Base-by-base conservation (phyloP, 169 alveolate species). In the Cryptosporidium viatorum region DNA sequence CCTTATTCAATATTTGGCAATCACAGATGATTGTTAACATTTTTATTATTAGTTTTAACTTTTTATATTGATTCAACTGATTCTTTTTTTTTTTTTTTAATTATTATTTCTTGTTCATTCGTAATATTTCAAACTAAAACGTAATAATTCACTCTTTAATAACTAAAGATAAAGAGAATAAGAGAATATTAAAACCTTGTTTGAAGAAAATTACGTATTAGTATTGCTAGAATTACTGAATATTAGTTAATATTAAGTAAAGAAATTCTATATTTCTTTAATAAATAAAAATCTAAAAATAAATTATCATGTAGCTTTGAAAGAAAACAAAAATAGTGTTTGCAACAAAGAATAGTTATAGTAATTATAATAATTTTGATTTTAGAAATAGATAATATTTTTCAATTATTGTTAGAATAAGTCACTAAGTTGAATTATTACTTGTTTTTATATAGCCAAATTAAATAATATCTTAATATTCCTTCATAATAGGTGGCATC, bases 401-500 rank as follows among this genome's bases (percentile, higher is more conserved):
- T 26, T 55, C 37, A 55, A 23, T 37, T 55, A 3, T 21, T 55
- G 21, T 55, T 26, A 26, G 16, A 26, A 55, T n/a, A n/a, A 23
- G 16, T 23, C 21, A 26, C 7, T 9, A 8, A n/a, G 67, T 12
- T 23, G 35, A 55, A n/a, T 55, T n/a, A 55, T 23, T n/a, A 3
- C 37, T 23, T 55, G 1, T 55, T n/a, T 10, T 26, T 4, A 55
- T 26, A n/a, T 23, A 55, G 7, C 67, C 35, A n/a, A 55, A 37
- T 48, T 45, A 48, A 48, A 16, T 43, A 33, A n/a, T 55, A 26
- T 37, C 59, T 43, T 62, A 80, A 39, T 80, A 80, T 31, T 80
- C 89, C 62, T 62, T 80, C 89, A 80, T 80, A 31, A 80, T 80
- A n/a, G 74, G 89, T n/a, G 89, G 89, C 71, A 67, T 67, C 26